A percentile compares a stretch with the other conserved stretches of the same genome.
Conservation (phyloP, 805 yeast genomes). For the Saturnispora serradocipensis region DNA sequence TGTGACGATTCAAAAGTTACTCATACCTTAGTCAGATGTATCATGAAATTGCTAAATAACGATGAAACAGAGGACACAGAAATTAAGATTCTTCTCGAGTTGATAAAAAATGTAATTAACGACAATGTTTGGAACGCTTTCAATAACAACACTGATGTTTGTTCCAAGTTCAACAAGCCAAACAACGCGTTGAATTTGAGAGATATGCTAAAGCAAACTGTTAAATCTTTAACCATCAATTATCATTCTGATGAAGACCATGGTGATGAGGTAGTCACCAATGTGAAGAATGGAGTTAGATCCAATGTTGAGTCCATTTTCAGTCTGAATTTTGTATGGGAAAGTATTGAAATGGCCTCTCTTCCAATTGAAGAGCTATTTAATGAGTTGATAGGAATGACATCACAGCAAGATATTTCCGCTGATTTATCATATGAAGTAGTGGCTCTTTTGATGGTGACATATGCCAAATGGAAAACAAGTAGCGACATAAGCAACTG, state of each 20-base stretch:
- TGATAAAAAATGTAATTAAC: slow-evolving; percentile 14
- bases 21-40: slow-evolving; percentile 12
- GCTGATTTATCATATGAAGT: slow-evolving; percentile 16
- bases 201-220: slow-evolving; percentile 1
- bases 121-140: slow-evolving; percentile 12
- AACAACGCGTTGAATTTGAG: background rate
- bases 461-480: slow-evolving; percentile 18
- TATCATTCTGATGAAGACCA: slow-evolving; percentile 1
- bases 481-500: slow-evolving; percentile 14
- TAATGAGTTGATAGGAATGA: slow-evolving; percentile 12
- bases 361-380: slow-evolving; percentile 20
- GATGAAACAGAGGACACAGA: slow-evolving; percentile 15
- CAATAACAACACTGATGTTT: background rate
- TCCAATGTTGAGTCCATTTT: slow-evolving; percentile 9
- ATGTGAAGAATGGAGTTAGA: background rate
- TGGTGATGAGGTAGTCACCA: background rate
- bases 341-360: background rate
- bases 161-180: background rate
- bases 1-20: slow-evolving; percentile 7
- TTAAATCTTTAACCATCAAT: background rate
- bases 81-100: slow-evolving; percentile 12
- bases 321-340: slow-evolving; percentile 18
- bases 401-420: slow-evolving; percentile 6
- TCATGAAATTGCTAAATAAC: slow-evolving; percentile 17
- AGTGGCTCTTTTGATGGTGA: slow-evolving; percentile 18